These are phyloP conservation scores for Penicillium diatomitis DNA, from an alignment of 495 filamentous ascomycete species.

Conservation along the genomic window DNA sequence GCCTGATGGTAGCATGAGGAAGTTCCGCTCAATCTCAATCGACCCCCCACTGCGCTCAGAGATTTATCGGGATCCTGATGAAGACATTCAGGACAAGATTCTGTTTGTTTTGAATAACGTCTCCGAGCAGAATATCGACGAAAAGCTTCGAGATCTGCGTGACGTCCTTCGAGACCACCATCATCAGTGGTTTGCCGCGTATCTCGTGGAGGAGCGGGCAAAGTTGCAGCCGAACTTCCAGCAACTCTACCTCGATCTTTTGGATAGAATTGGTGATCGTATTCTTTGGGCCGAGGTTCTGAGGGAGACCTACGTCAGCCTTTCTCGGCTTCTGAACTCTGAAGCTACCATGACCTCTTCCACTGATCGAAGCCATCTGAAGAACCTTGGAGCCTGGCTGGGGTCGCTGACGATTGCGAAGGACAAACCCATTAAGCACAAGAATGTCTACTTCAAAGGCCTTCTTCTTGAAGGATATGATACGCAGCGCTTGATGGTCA, in stretches of 20 bases:
- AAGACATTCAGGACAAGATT: constrained; percentile 82
- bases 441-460: constrained; percentile 94
- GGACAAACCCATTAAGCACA: constrained; percentile 92
- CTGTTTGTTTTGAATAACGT: constrained; percentile 96
- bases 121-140: constrained; percentile 74
- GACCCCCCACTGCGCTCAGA: constrained; percentile 52
- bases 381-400: constrained; percentile 87
- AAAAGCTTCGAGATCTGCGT: constrained; percentile 69
- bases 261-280: constrained; percentile 72
- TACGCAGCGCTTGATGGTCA: constrained; percentile 77
- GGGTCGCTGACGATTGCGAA: constrained; percentile 88
- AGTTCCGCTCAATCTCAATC: constrained; percentile 66
- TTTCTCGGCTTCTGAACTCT: constrained; percentile 77
- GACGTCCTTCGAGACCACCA: constrained; percentile 69
- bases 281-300: constrained; percentile 79
- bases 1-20: constrained; percentile 43
- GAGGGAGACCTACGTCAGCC: constrained; percentile 84
- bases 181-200: constrained; percentile 91
- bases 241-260: constrained; percentile 77
- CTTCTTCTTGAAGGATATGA: constrained; percentile 87
- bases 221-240: constrained; percentile 97
- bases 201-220: constrained; percentile 92
- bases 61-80: constrained; percentile 68
- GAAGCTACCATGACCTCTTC: constrained; percentile 71
- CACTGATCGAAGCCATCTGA: constrained; percentile 76